Percentiles rank a stretch among this genome's conserved stretches.
Conservation (phyloP, 2,329 filamentous ascomycete species). For the Colletotrichum gigasporum region DNA sequence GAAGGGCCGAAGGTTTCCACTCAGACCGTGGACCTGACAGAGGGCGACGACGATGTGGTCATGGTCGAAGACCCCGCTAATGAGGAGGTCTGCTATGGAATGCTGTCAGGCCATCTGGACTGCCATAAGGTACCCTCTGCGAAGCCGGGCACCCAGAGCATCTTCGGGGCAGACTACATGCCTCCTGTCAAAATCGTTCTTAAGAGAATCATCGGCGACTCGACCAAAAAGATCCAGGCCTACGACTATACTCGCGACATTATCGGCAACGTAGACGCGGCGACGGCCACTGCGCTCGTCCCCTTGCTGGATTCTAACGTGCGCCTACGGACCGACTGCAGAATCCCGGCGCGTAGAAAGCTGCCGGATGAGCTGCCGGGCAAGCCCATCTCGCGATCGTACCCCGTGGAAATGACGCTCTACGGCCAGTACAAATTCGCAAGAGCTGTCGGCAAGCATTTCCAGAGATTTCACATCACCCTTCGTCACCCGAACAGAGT, state of each 20-base stretch:
- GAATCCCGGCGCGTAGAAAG: slow-evolving; percentile 74
- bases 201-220: slow-evolving; percentile 65
- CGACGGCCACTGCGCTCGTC: slow-evolving; percentile 72
- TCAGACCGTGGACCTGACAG: slow-evolving; percentile 68
- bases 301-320: slow-evolving; percentile 76
- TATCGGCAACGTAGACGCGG: slow-evolving; percentile 80
- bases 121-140: slow-evolving; percentile 75
- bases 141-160: slow-evolving; percentile 68
- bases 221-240: slow-evolving; percentile 72
- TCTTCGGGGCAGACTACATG: slow-evolving; percentile 70
- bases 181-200: slow-evolving; percentile 80
- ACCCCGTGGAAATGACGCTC: slow-evolving; percentile 76
- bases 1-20: slow-evolving; percentile 38
- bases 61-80: slow-evolving; percentile 68
- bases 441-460: slow-evolving; percentile 71
- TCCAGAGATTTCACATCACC: slow-evolving; percentile 73
- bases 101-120: slow-evolving; percentile 74
- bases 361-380: slow-evolving; percentile 72
- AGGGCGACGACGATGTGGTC: slow-evolving; percentile 68
- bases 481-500: slow-evolving; percentile 62
- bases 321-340: slow-evolving; percentile 76
- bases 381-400: slow-evolving; percentile 66
- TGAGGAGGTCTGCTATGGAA: slow-evolving; percentile 84
- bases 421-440: slow-evolving; percentile 79
- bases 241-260: slow-evolving; percentile 75